Conservation (phyloP, 2,329 filamentous ascomycete genomes). For the Sporothrix phasma region DNA sequence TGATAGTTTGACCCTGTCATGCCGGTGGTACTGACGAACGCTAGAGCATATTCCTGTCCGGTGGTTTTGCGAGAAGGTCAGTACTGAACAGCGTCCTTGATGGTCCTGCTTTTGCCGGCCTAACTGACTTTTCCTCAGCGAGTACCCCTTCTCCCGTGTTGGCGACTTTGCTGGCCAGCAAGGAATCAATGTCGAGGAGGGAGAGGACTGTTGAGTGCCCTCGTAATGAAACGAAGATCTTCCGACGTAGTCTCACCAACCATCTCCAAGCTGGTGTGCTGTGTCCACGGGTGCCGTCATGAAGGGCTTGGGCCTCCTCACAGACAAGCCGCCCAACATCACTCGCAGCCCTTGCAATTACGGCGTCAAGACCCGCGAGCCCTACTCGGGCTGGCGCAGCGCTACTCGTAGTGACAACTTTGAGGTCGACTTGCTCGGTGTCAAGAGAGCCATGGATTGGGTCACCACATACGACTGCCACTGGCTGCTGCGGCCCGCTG, state of each 20-base stretch:
- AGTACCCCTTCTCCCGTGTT: constrained; percentile 20
- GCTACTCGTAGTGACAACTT: constrained; percentile 3
- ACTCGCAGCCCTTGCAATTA: constrained; percentile 18
- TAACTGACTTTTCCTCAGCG: constrained; percentile 1
- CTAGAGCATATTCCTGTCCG: constrained; percentile 23
- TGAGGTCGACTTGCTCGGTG: constrained; percentile 18
- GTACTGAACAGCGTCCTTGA: not conserved
- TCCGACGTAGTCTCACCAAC: not conserved
- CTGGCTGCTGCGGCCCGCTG: constrained; percentile 18
- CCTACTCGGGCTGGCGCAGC: constrained; percentile 18
- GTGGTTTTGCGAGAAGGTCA: constrained; percentile 20
- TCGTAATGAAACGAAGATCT: not conserved
- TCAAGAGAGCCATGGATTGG: constrained; percentile 19
- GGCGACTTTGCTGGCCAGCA: constrained; percentile 16
- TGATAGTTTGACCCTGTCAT: too few relatives aligned
- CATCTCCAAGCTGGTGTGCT: constrained; percentile 19
- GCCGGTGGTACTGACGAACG: not conserved
- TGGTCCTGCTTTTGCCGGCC: not conserved
- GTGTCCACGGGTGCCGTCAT: constrained; percentile 23
- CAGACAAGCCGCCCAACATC: constrained; percentile 18
- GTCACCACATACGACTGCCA: constrained; percentile 19
- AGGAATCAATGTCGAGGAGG: constrained; percentile 20
- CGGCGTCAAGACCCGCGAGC: constrained; percentile 20
- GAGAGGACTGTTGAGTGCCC: constrained; percentile 17
- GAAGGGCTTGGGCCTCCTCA: constrained; percentile 22